Conservation (phyloP, 2,329 filamentous ascomycete genomes). For the Penicillium sp. region DNA sequence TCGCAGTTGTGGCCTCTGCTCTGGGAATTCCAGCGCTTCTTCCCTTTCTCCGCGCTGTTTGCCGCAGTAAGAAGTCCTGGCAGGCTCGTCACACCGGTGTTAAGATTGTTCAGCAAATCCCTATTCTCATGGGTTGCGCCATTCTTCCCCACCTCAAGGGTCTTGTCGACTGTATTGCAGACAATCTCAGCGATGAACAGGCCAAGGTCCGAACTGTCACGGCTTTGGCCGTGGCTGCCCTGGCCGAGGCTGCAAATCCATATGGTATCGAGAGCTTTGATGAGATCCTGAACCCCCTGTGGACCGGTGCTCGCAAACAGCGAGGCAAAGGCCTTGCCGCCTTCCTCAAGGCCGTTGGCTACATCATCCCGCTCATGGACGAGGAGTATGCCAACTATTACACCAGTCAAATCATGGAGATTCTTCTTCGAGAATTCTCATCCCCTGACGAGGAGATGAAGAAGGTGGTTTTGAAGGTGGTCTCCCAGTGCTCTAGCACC, state of each 20-base stretch:
- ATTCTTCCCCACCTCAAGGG: conserved; percentile 94
- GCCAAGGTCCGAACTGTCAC: conserved; percentile 97
- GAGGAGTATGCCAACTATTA: conserved; percentile 99
- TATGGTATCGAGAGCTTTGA: conserved; percentile 99
- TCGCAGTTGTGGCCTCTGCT: conserved; percentile 94
- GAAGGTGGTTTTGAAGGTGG: conserved; percentile 96
- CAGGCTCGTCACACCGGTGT: conserved; percentile 96
- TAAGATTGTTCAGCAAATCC: conserved; percentile 98
- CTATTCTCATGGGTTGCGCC: conserved; percentile 97
- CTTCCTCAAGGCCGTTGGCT: conserved; percentile 95
- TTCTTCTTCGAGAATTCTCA: conserved; percentile 90
- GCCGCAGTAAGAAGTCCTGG: conserved; percentile 98
- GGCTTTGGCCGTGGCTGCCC: conserved; percentile 86
- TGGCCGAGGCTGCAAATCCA: conserved; percentile 94
- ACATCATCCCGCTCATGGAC: conserved; percentile 98
- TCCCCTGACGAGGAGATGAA: conserved; percentile 99
- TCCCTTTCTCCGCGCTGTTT: conserved; percentile 92
- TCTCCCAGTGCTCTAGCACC: conserved; percentile 92
- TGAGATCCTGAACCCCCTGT: conserved; percentile 93
- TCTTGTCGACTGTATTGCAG: conserved; percentile 92
- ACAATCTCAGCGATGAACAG: conserved; percentile 95
- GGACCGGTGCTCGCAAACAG: conserved; percentile 95
- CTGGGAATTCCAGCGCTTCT: conserved; percentile 93
- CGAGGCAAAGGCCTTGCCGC: conserved; percentile 93
- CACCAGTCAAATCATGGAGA: conserved; percentile 98